A percentile compares a stretch with the other conserved stretches of the same genome.
These are phyloP conservation scores for Jamesozyma lodderae DNA, from an alignment of 805 yeast genomes.

Conservation along the genomic window DNA sequence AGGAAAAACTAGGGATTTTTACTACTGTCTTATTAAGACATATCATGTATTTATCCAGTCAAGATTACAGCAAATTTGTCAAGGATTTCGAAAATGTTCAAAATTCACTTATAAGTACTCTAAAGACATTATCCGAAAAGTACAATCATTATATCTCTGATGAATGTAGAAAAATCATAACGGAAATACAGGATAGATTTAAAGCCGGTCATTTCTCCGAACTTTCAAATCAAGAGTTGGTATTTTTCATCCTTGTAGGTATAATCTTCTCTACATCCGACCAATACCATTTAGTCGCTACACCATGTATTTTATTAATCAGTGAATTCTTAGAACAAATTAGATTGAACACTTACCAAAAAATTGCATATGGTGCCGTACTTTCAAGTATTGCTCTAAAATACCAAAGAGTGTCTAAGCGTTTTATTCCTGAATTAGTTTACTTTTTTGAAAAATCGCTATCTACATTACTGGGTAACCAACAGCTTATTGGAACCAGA, in stretches of 20 bases:
- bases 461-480: slow-evolving; percentile 29
- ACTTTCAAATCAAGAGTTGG: slow-evolving; percentile 42
- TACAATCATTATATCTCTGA: slow-evolving; percentile 57
- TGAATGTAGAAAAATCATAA: slow-evolving; percentile 49
- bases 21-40: slow-evolving; percentile 58
- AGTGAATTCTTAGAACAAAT: slow-evolving; percentile 57
- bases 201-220: slow-evolving; percentile 32
- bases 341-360: slow-evolving; percentile 33
- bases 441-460: slow-evolving; percentile 48
- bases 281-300: slow-evolving; percentile 83
- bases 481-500: slow-evolving; percentile 8
- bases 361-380: slow-evolving; percentile 52
- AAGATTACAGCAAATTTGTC: slow-evolving; percentile 28
- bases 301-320: slow-evolving; percentile 70
- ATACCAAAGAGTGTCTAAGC: slow-evolving; percentile 73
- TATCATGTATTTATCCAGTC: slow-evolving; percentile 41
- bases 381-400: slow-evolving; percentile 54
- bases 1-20: slow-evolving; percentile 57
- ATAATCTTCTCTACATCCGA: slow-evolving; percentile 86
- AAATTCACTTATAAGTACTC: slow-evolving; percentile 37
- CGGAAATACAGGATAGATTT: slow-evolving; percentile 47
- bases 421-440: slow-evolving; percentile 73
- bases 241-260: slow-evolving; percentile 66
- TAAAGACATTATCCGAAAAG: slow-evolving; percentile 54
- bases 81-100: slow-evolving; percentile 31